Evolutionary conservation across 2,329 filamentous ascomycete genomes (phyloP), one percentile per base, ranked within the genome.

Genomic region (Cladosporium oxysporum): DNA sequence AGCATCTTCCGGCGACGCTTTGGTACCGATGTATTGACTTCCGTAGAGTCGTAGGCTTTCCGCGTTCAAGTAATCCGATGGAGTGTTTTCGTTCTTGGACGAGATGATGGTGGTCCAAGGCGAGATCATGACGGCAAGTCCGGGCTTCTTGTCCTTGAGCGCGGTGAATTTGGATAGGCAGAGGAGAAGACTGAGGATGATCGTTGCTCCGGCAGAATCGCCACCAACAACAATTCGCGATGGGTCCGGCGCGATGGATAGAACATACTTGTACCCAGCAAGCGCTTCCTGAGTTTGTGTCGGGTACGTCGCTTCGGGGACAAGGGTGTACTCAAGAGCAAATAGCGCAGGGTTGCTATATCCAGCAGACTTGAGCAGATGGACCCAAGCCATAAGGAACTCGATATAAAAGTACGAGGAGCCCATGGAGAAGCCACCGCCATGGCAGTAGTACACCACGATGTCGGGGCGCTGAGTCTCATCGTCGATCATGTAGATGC

Each of bases 401-500:
- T 96, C 92, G 41, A 93, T 85, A 76, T 96, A 96, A 77, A 96
- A 96, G 79, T 90, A 91, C 21, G 85, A 83, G 14, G 90, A 92
- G 3, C 92, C 92, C 88, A 96, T 91, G 7, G 87, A 87, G 76
- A 96, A 95, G 0, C 92, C 92, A 26, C 92, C 92, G 18, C 90
- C 92, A 75, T 96, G 92, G 49, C 87, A 86, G 75, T 95, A 95
- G 75, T 92, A 94, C 1, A 96, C 78, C n/a, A 93, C 88, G 64
- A 95, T 81, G 74, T 95, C 91, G 0, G 91, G 89, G 63, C 85
- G 81, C 58, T 82, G 79, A 47, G 83, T 80, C 18, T 85, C 83
- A 71, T 91, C 84, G 53, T 85, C 79, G 50, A 85, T 84, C 58
- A 93, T 86, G 88, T 90, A 94, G 4, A 94, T 78, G 2, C 91